Percentiles rank a stretch among this genome's conserved stretches.
Evolutionary conservation across 2,329 filamentous ascomycete genomes (phyloP).

Genomic region (Microcyclospora tardicrescens): DNA sequence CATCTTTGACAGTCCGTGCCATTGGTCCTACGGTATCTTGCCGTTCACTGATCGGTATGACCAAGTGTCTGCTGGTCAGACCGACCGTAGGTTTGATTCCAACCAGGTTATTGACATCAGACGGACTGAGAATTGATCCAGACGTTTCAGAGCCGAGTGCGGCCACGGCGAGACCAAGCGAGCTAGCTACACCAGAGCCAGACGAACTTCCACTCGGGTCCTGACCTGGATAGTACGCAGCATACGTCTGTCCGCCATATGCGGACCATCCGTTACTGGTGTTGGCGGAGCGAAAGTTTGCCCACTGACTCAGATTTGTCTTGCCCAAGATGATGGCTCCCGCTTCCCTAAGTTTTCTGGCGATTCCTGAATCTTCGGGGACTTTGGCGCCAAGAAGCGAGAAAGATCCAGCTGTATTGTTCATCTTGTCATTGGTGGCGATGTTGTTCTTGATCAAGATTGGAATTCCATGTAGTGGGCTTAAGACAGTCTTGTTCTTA

Average conservation of each 20-base stretch:
- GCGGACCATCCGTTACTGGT: slow-evolving; percentile 52
- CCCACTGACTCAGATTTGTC: slow-evolving; percentile 52
- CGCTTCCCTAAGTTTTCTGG: slow-evolving; percentile 45
- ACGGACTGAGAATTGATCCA: slow-evolving; percentile 50
- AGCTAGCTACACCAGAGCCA: slow-evolving; percentile 48
- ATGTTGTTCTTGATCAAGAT: slow-evolving; percentile 58
- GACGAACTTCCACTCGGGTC: slow-evolving; percentile 50
- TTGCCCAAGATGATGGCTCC: slow-evolving; percentile 56
- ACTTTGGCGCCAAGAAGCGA: slow-evolving; percentile 47
- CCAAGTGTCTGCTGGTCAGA: slow-evolving; percentile 47
- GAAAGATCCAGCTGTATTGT: slow-evolving; percentile 52
- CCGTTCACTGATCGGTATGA: slow-evolving; percentile 50
- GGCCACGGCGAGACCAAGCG: slow-evolving; percentile 46
- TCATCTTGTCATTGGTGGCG: slow-evolving; percentile 48
- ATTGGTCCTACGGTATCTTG: slow-evolving; percentile 47
- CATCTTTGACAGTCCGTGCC: slow-evolving; percentile 46
- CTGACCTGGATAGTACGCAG: slow-evolving; percentile 47
- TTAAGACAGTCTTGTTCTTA: slow-evolving; percentile 32
- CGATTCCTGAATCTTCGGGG: slow-evolving; percentile 45
- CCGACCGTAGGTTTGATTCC: slow-evolving; percentile 58
- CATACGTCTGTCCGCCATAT: slow-evolving; percentile 48
- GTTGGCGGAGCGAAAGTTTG: slow-evolving; percentile 46
- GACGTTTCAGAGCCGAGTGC: slow-evolving; percentile 50
- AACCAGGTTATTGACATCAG: slow-evolving; percentile 45
- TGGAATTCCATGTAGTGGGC: slow-evolving; percentile 51